Conservation (phyloP, 768 basidiomycete genomes). For the Chlorophyllum brunneum region DNA sequence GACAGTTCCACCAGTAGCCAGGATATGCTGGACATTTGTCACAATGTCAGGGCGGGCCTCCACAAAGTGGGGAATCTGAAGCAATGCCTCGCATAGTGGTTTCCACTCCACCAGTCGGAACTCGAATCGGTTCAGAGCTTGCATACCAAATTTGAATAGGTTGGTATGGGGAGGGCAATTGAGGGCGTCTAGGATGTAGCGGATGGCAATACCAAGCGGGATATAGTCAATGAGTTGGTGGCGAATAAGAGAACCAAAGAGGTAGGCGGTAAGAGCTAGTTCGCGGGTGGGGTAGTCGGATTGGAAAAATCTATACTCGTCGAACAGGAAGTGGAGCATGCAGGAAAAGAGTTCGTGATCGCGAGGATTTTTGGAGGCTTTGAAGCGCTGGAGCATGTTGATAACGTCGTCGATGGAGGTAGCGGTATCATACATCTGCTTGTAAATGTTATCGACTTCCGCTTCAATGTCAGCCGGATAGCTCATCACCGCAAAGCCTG, state of each 20-base stretch:
- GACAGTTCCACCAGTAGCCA: conserved; percentile 44
- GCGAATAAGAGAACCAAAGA: conserved; percentile 96
- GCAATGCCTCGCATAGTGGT: conserved; percentile 83
- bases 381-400: conserved; percentile 78
- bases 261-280: conserved; percentile 90
- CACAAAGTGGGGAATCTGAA: conserved; percentile 81
- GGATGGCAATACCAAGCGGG: conserved; percentile 93
- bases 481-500: conserved; percentile 84
- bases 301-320: conserved; percentile 99
- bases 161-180: conserved; percentile 89
- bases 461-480: conserved; percentile 87
- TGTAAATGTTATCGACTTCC: conserved; percentile 94
- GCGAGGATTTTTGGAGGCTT: conserved; percentile 73
- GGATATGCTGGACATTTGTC: conserved; percentile 63
- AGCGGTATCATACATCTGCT: conserved; percentile 96
- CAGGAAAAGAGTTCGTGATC: conserved; percentile 99
- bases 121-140: conserved; percentile 87
- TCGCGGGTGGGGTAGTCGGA: conserved; percentile 92
- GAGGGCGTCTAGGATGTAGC: conserved; percentile 93
- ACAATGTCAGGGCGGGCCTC: conserved; percentile 84
- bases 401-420: conserved; percentile 95
- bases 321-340: conserved; percentile 99
- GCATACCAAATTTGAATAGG: conserved; percentile 92
- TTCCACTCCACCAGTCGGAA: conserved; percentile 88
- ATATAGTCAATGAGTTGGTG: conserved; percentile 90